Evolutionary conservation across 2,329 filamentous ascomycete species (phyloP).

Genomic region (Plenodomus tracheiphilus): DNA sequence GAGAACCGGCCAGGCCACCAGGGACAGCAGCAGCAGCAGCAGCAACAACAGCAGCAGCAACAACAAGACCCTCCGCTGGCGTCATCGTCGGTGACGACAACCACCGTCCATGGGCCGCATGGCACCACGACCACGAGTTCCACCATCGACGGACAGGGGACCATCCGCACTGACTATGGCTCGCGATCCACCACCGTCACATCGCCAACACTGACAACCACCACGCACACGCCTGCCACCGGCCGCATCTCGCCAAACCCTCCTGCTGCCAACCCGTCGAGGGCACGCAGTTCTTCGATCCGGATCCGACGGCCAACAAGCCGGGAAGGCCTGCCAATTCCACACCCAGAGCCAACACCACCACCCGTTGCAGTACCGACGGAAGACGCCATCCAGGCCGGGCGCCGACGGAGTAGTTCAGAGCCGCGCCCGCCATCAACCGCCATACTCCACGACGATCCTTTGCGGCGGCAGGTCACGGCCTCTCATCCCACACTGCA

Average conservation of each 20-base stretch:
- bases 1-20: slow-evolving; percentile 13
- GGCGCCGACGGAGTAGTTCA: slow-evolving; percentile 38
- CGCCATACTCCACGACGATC: slow-evolving; percentile 26
- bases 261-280: slow-evolving; percentile 11
- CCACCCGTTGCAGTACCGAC: slow-evolving; percentile 1
- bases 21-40: not conserved
- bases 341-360: slow-evolving; percentile 6
- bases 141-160: slow-evolving; percentile 19
- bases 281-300: slow-evolving; percentile 31
- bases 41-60: not conserved
- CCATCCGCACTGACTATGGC: slow-evolving; percentile 23
- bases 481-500: slow-evolving; percentile 32
- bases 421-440: slow-evolving; percentile 35
- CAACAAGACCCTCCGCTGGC: slow-evolving; percentile 5
- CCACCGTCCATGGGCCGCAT: slow-evolving; percentile 32
- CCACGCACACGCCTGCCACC: slow-evolving; percentile 15
- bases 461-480: slow-evolving; percentile 31
- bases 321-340: slow-evolving; percentile 3
- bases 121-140: slow-evolving; percentile 34
- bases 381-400: slow-evolving; percentile 19
- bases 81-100: slow-evolving; percentile 28
- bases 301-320: slow-evolving; percentile 28
- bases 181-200: slow-evolving; percentile 30
- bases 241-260: slow-evolving; percentile 11
- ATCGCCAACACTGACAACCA: slow-evolving; percentile 37